These are phyloP conservation scores for Massospora cicadina DNA, from an alignment of 371 early-diverging fungal genomes.

Conservation along the genomic window DNA sequence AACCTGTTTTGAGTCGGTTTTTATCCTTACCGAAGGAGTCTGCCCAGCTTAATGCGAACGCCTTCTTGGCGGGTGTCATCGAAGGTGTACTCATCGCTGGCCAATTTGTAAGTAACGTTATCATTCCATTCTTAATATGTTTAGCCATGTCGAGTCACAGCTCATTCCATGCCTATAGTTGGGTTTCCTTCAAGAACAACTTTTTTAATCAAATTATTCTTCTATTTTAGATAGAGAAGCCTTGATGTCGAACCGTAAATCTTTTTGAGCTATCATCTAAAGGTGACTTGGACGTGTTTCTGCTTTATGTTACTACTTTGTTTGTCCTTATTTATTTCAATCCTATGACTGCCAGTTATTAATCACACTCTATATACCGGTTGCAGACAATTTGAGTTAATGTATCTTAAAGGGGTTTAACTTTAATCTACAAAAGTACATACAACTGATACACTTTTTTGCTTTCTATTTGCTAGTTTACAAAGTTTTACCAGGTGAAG, in stretches of 20 bases:
- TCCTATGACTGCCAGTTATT: too few species aligned
- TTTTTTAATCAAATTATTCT: slow-evolving; percentile 76
- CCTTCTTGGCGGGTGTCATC: slow-evolving; percentile 87
- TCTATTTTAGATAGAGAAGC: slow-evolving; percentile 58
- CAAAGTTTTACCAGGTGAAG: too few species aligned
- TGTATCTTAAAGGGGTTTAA: too few species aligned
- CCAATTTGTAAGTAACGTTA: slow-evolving; percentile 56
- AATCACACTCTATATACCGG: too few species aligned
- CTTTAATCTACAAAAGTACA: too few species aligned
- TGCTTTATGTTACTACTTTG: too few species aligned
- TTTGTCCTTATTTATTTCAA: too few species aligned
- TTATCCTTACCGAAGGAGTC: slow-evolving; percentile 88
- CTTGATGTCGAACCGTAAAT: neutral
- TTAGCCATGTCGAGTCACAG: slow-evolving; percentile 83
- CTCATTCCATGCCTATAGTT: slow-evolving; percentile 80
- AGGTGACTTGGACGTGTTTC: too few species aligned
- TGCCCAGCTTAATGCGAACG: slow-evolving; percentile 74
- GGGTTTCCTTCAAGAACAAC: slow-evolving; percentile 82
- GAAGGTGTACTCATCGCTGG: slow-evolving; percentile 83
- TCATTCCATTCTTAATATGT: neutral
- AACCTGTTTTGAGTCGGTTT: slow-evolving; percentile 67
- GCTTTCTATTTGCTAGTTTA: too few species aligned
- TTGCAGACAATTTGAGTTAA: too few species aligned
- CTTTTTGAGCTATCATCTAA: too few species aligned
- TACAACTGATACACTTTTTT: too few species aligned